Conservation (phyloP, 768 basidiomycete genomes). For the Suillus spraguei region DNA sequence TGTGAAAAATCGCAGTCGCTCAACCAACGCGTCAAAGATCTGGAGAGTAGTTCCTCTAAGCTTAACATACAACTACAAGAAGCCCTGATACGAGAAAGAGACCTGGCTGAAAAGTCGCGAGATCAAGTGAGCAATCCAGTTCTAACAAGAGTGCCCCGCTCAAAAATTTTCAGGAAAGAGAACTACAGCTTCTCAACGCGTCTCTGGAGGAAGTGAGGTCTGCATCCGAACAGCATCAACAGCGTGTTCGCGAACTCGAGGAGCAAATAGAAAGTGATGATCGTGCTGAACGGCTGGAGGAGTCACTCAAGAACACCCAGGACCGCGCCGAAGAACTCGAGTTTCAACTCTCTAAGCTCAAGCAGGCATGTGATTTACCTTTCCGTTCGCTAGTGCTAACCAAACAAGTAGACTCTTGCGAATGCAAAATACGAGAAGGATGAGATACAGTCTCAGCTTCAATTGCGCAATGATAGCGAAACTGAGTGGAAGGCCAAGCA, state of each 20-base stretch:
- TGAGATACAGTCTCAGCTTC: constrained; percentile 49
- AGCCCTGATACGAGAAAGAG: constrained; percentile 49
- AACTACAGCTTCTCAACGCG: constrained; percentile 65
- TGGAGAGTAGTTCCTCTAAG: constrained; percentile 42
- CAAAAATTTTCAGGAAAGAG: constrained; percentile 58
- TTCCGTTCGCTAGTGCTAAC: constrained; percentile 2
- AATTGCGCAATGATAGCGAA: constrained; percentile 43
- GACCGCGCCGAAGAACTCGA: constrained; percentile 84
- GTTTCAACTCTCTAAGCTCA: constrained; percentile 76
- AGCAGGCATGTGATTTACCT: constrained; percentile 54
- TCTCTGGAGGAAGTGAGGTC: constrained; percentile 53
- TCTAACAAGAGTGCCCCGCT: neutral
- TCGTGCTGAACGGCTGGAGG: constrained; percentile 72
- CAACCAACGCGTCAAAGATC: constrained; percentile 41
- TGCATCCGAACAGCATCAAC: constrained; percentile 55
- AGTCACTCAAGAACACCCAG: constrained; percentile 74
- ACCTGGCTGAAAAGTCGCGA: constrained; percentile 37
- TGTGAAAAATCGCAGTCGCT: constrained; percentile 42
- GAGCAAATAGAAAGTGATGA: constrained; percentile 86
- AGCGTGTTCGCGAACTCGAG: constrained; percentile 69
- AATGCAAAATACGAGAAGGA: constrained; percentile 66
- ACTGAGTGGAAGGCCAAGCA: constrained; percentile 50
- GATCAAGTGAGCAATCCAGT: constrained; percentile 33
- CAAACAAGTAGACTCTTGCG: constrained; percentile 48
- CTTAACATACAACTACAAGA: constrained; percentile 45